Evolutionary conservation across 371 early-diverging fungal genomes (phyloP).

Genomic region (Lichtheimia ornata): DNA sequence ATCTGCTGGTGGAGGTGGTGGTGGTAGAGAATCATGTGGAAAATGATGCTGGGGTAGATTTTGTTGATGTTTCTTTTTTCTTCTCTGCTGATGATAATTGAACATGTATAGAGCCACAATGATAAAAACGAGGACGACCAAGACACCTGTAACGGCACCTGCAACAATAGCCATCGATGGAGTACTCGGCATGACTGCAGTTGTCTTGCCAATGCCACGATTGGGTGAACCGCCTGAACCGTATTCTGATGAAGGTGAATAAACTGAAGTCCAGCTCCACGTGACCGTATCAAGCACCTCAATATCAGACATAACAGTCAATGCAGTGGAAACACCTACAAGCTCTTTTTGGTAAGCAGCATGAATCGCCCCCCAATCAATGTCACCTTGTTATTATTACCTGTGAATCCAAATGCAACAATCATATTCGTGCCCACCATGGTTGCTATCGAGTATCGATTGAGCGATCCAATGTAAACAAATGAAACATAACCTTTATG

Average conservation of each 20-base stretch:
- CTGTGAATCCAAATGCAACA: slow-evolving; percentile 52
- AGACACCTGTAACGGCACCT: slow-evolving; percentile 40
- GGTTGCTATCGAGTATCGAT: slow-evolving; percentile 24
- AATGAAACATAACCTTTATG: too few relatives aligned
- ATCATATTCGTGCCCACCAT: slow-evolving; percentile 46
- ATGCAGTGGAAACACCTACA: slow-evolving; percentile 35
- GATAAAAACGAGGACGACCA: slow-evolving; percentile 36
- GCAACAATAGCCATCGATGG: slow-evolving; percentile 42
- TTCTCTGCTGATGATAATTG: slow-evolving; percentile 23
- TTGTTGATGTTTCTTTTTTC: slow-evolving; percentile 5
- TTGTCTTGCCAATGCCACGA: slow-evolving; percentile 4
- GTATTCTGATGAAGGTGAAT: slow-evolving; percentile 26
- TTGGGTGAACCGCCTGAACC: slow-evolving; percentile 1
- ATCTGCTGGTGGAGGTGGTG: background rate
- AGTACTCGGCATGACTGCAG: slow-evolving; percentile 11
- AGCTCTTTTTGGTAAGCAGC: background rate
- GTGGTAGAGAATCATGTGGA: background rate
- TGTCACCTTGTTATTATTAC: slow-evolving; percentile 6
- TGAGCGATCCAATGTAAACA: too few relatives aligned
- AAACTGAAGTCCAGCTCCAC: slow-evolving; percentile 49
- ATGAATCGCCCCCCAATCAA: too few relatives aligned
- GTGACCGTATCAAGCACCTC: slow-evolving; percentile 41
- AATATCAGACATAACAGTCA: slow-evolving; percentile 45
- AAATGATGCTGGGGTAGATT: background rate
- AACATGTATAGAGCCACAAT: slow-evolving; percentile 35